These are phyloP conservation scores for Mycena sp. DNA, from an alignment of 1,284 basidiomycete species.

Conservation along the genomic window DNA sequence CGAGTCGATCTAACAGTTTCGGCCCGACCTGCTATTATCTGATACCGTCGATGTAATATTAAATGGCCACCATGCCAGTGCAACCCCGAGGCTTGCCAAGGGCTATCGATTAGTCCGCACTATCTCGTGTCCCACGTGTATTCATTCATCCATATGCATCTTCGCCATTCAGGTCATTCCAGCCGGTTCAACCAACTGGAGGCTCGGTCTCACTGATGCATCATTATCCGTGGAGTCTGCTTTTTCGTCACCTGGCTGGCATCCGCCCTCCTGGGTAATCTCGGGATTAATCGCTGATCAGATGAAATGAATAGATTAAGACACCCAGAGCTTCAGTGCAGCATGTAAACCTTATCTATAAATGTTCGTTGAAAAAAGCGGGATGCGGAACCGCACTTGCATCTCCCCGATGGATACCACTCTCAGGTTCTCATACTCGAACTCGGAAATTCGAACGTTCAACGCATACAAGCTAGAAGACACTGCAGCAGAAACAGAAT, in stretches of 20 bases:
- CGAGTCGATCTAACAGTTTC: no score
- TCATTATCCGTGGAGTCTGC: background rate
- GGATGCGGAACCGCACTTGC: background rate
- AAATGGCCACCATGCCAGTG: no score
- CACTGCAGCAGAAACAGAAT: conserved; percentile 45
- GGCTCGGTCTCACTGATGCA: background rate
- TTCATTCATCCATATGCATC: background rate
- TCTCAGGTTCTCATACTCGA: conserved; percentile 53
- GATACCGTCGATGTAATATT: no score
- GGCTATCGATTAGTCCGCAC: background rate
- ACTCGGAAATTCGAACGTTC: conserved; percentile 50
- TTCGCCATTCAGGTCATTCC: background rate
- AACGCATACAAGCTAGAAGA: conserved; percentile 56
- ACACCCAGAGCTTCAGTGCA: conserved; percentile 5
- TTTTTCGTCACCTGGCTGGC: background rate
- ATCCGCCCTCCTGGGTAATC: background rate
- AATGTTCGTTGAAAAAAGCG: background rate
- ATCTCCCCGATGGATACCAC: conserved; percentile 40
- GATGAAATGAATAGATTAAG: conserved; percentile 11
- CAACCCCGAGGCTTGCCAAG: no score
- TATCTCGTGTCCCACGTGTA: background rate
- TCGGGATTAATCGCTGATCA: conserved; percentile 10
- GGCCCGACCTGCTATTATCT: no score
- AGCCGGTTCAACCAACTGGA: background rate
- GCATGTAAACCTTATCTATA: conserved; percentile 19